phyloP scores from a whole-genome alignment of 441 rosid species.

The Flueggea neowawraea region DNA sequence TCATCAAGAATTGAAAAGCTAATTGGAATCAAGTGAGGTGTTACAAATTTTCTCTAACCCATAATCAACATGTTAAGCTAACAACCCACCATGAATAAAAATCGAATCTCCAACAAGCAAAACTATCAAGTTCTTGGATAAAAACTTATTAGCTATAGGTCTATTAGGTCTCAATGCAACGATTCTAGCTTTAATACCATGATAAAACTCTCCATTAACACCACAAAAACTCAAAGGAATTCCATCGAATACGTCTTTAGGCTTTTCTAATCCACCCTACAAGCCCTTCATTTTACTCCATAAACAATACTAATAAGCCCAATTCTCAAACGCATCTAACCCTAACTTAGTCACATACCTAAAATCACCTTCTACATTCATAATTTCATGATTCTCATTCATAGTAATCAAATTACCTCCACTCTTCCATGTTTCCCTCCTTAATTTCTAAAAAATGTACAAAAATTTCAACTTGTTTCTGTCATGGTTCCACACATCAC shows the following conservation, averaged over 20 bases:
- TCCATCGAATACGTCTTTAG: constrained; percentile 51
- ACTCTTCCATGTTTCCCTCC: constrained; percentile 51
- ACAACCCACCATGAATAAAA: constrained; percentile 83
- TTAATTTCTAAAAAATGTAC: constrained; percentile 69
- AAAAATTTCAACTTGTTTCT: constrained; percentile 75
- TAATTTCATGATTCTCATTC: constrained; percentile 96
- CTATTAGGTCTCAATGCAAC: constrained; percentile 78
- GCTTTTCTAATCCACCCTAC: constrained; percentile 49
- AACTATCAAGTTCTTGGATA: constrained; percentile 58
- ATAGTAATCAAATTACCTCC: constrained; percentile 72
- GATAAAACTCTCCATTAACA: constrained; percentile 29
- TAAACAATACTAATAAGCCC: constrained; percentile 70
- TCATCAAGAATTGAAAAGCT: no score
- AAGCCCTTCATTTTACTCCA: constrained; percentile 65
- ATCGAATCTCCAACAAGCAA: constrained; percentile 82
- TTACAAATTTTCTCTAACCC: constrained; percentile 80
- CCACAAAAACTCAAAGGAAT: constrained; percentile 51
- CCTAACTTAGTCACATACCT: constrained; percentile 56
- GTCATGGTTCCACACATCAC: constrained; percentile 83
- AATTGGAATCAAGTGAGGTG: no score
- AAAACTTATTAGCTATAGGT: constrained; percentile 62
- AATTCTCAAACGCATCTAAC: constrained; percentile 56
- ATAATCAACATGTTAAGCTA: constrained; percentile 56
- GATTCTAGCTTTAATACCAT: constrained; percentile 66
- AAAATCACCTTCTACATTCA: constrained; percentile 86